Evolutionary conservation across 164 flowering plant species (phyloP).

Genomic region (Pachysandra terminalis): DNA sequence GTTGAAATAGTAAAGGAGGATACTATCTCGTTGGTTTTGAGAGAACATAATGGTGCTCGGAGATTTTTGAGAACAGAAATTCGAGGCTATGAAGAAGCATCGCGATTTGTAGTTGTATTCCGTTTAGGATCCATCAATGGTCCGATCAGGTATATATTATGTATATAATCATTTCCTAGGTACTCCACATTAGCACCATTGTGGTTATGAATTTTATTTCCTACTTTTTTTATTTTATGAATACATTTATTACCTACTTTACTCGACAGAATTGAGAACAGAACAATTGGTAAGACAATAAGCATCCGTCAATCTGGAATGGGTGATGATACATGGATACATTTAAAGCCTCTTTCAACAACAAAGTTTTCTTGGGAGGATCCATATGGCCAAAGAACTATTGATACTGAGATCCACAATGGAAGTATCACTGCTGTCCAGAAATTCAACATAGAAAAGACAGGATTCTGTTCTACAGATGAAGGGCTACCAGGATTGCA

Average conservation of each 20-base stretch:
- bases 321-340: conserved; percentile 70
- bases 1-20: conserved; percentile 76
- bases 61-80: conserved; percentile 70
- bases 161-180: background rate
- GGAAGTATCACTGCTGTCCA: conserved; percentile 24
- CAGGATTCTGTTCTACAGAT: conserved; percentile 30
- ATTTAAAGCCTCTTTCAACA: conserved; percentile 64
- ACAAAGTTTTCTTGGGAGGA: conserved; percentile 86
- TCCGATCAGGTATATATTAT: conserved; percentile 65
- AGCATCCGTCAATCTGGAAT: conserved; percentile 81
- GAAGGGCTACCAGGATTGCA: conserved; percentile 32
- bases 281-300: conserved; percentile 51
- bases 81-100: conserved; percentile 98
- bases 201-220: conserved; percentile 4
- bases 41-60: conserved; percentile 44
- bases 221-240: conserved; percentile 6
- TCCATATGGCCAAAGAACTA: conserved; percentile 74
- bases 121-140: conserved; percentile 76
- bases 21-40: conserved; percentile 60
- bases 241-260: conserved; percentile 8
- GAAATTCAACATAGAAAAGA: conserved; percentile 50
- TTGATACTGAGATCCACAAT: conserved; percentile 52
- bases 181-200: background rate
- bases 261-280: conserved; percentile 75
- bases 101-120: conserved; percentile 85